Evolutionary conservation across 495 filamentous ascomycete genomes (phyloP), one percentile per base, ranked within the genome.

Genomic region (Podospora appendiculata): DNA sequence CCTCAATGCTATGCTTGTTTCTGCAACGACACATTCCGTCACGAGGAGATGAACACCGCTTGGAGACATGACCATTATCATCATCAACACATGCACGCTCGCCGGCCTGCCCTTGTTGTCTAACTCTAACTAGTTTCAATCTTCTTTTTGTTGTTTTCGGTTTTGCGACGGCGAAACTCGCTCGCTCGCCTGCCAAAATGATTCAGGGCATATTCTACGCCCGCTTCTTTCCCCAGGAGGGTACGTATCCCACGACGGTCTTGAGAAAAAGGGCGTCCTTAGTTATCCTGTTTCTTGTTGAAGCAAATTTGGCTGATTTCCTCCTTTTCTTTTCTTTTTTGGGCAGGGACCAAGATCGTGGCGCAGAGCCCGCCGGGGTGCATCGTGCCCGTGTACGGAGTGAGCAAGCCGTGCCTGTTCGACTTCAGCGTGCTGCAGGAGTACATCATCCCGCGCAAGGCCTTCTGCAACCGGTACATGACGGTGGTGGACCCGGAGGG

Each of bases 121-220:
- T 25, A 25, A 25, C 25, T 25, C 25, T 25, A 2, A 25, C 25
- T 25, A 5, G 25, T 25, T 25, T 2, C 25, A 25, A 25, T 25
- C 25, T 25, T 25, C 25, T 5, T 25, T 25, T 25, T 25, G 2
- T 25, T 25, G 25, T 25, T 25, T 2, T 25, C 5, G 5, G 2
- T 25, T 25, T 25, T 25, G 25, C 25, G 5, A 5, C 5, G 25
- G 5, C 25, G 25, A 25, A 5, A 25, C 25, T 25, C 25, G 25
- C n/a, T n/a, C n/a, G 25, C 5, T 25, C 25, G 25, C 5, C 25
- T 43, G 18, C 35, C 47, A 58, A 51, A 47, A 89, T 88, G 89
- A 96, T 97, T 69, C 88, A 91, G 59, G 88, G 89, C 52, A 95
- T 97, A 53, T 98, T 97, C 74, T 96, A 91, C 69, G 88, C 88